Evolutionary conservation across 2,329 filamentous ascomycete species (phyloP), one percentile per base, ranked within the genome.

Genomic region (Peltaster fructicola): DNA sequence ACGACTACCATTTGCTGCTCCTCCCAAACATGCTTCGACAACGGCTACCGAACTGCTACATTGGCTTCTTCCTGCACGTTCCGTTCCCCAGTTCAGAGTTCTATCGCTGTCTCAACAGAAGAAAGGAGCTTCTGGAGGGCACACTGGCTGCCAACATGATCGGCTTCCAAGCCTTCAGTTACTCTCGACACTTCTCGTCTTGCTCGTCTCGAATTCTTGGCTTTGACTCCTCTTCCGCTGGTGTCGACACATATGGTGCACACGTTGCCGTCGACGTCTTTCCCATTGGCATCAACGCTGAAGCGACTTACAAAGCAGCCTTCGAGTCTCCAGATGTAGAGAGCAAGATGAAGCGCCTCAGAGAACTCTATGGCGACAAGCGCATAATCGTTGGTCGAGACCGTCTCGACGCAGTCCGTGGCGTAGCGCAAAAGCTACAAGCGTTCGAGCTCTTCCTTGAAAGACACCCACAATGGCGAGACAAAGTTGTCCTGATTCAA

Each of bases 1-100:
- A 95, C 49, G 85, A 95, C 53, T 93, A 91, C 51, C 84, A 92
- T 46, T 67, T 95, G 23, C 71, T 95, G 50, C 63, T 95, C 13
- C 66, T 95, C 4, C 85, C 88, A 3, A 82, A 73, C 52, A 71
- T 95, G 57, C 59, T 95, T 30, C 74, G 85, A 23, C 82, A 92
- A 50, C 70, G 76, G 20, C 61, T 84, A 10, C 79, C 82, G 4
- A 79, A 82, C 49, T 79, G 91, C 53, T 90, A 91, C 56, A 84
- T 93, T 45, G 76, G 81, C 26, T 93, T 93, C 59, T 95, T 81
- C 58, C 61, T 95, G 22, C 85, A 95, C 52, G 75, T 81, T 22
- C 85, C 85, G 0, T 95, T 95, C 52, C 85, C 85, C 16, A 92
- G 82, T 53, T 91, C 80, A 60, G 88, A 95, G 52, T 93, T 91